Conservation (phyloP, 495 filamentous ascomycete genomes). For the Penicillium paxilli region DNA sequence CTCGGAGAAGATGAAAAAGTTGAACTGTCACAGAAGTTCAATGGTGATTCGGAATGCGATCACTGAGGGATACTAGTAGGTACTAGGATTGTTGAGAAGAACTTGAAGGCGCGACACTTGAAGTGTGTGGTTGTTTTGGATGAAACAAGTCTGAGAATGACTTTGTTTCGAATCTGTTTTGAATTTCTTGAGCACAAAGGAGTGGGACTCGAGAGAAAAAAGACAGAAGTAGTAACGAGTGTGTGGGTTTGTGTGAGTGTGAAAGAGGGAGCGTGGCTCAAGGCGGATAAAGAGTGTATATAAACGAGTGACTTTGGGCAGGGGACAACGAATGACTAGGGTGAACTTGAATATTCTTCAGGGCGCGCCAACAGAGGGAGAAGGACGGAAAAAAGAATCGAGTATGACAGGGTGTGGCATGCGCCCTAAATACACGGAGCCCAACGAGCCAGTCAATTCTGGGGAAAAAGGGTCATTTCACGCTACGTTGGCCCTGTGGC, state of each 20-base stretch:
- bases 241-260: neutral
- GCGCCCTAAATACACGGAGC: constrained; percentile 22
- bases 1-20: constrained; percentile 1
- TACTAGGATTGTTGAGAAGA: neutral
- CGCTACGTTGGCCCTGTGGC: constrained; percentile 1
- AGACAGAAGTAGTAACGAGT: neutral
- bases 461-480: constrained; percentile 15
- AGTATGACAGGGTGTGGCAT: constrained; percentile 25
- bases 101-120: constrained; percentile 9
- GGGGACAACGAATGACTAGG: constrained; percentile 22
- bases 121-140: neutral
- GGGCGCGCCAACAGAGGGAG: constrained; percentile 15
- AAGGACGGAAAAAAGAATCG: constrained; percentile 11
- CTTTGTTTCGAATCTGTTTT: constrained; percentile 12
- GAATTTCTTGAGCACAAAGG: constrained; percentile 19
- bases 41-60: too few species aligned
- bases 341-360: constrained; percentile 17
- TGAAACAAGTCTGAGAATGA: constrained; percentile 2
- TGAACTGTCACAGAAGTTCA: constrained; percentile 3
- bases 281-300: constrained; percentile 10
- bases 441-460: constrained; percentile 4
- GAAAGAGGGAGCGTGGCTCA: constrained; percentile 28
- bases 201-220: constrained; percentile 24
- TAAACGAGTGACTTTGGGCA: constrained; percentile 23
- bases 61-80: too few species aligned